Evolutionary conservation across 768 basidiomycete genomes (phyloP).

Genomic region (Dictyophora rubrovolvata): DNA sequence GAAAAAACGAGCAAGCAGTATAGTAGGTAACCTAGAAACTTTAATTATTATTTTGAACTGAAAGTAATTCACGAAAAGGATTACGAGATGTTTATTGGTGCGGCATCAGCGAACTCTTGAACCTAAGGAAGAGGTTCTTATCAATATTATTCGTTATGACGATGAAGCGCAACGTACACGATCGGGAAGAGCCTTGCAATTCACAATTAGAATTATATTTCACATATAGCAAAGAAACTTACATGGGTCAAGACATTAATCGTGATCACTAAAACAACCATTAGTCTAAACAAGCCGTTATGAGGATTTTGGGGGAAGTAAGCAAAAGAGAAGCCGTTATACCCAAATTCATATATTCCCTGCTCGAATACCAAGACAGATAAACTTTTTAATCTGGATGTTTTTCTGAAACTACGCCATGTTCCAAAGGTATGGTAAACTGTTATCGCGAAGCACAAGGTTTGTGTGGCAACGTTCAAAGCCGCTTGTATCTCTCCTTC

Average conservation of each 20-base stretch:
- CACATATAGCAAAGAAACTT: not conserved
- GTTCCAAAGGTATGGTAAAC: not conserved
- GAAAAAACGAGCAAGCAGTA: not conserved
- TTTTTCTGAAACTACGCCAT: not conserved
- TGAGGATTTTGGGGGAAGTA: not conserved
- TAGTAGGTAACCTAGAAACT: not conserved
- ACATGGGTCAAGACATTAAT: not conserved
- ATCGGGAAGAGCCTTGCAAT: not conserved
- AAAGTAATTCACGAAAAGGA: too few species aligned
- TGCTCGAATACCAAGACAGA: not conserved
- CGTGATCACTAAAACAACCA: not conserved
- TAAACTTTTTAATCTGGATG: not conserved
- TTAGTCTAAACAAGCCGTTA: not conserved
- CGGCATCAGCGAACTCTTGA: not conserved
- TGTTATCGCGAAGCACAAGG: not conserved
- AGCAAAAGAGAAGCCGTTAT: not conserved
- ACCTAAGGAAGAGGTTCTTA: not conserved
- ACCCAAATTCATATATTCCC: not conserved
- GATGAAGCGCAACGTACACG: not conserved
- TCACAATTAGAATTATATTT: not conserved
- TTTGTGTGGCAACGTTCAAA: not conserved
- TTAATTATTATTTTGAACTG: too few species aligned
- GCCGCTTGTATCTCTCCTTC: not conserved
- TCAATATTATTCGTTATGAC: not conserved
- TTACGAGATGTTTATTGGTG: not conserved